Conservation (phyloP, 306 rosid genomes). For the Cajanus cajan region DNA sequence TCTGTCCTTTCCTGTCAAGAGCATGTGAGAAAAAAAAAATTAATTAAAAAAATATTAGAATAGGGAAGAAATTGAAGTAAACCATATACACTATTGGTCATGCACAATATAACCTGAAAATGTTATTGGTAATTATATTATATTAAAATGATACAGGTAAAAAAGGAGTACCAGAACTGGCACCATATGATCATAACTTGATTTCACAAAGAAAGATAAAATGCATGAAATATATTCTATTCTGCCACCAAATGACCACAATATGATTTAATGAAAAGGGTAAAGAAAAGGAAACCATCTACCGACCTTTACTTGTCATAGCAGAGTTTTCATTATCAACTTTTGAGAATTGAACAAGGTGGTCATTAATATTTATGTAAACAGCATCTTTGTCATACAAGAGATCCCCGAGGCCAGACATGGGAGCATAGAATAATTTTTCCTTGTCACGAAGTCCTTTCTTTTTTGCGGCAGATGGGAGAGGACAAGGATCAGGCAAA, state of each 20-base stretch:
- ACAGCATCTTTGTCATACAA: constrained; percentile 93
- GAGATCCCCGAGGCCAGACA: constrained; percentile 98
- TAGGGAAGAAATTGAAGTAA: neutral
- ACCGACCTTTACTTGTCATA: constrained; percentile 53
- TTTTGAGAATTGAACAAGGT: constrained; percentile 78
- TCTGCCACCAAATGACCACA: constrained; percentile 21
- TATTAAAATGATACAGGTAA: neutral
- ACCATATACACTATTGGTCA: neutral
- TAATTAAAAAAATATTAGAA: constrained; percentile 13
- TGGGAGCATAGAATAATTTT: constrained; percentile 85
- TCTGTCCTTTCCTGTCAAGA: constrained; percentile 60
- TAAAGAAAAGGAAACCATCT: neutral
- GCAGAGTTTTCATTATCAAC: constrained; percentile 56
- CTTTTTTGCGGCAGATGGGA: constrained; percentile 98
- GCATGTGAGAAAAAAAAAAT: neutral
- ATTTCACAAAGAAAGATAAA: constrained; percentile 11
- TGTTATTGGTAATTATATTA: neutral
- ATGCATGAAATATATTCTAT: constrained; percentile 8
- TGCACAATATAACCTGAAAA: constrained; percentile 12
- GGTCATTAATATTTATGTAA: constrained; percentile 85
- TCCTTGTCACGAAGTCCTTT: constrained; percentile 95
- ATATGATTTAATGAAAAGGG: neutral
- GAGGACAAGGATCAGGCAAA: constrained; percentile 92
- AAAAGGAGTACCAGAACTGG: neutral
- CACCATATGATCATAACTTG: constrained; percentile 8